Evolutionary conservation across 768 basidiomycete genomes (phyloP), one percentile per base, ranked within the genome.

Genomic region (Lentinula aciculospora): DNA sequence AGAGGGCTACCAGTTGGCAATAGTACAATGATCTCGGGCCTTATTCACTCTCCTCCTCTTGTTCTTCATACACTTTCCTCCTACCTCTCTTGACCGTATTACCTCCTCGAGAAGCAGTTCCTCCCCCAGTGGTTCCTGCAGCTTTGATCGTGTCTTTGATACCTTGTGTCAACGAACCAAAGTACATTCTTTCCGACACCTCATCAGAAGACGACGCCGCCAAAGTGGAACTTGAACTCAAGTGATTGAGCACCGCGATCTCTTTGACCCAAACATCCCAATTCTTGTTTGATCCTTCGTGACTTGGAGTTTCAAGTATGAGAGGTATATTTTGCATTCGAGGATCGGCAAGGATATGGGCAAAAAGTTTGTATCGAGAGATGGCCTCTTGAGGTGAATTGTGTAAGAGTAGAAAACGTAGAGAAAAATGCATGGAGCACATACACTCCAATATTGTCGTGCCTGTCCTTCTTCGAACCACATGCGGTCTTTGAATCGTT

Each of bases 381-480:
- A 48, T 84, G 72, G 1, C 92, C 92, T 7, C 89, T 92, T n/a
- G n/a, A n/a, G n/a, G n/a, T n/a, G n/a, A n/a, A n/a, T n/a, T n/a
- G n/a, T n/a, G n/a, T n/a, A n/a, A n/a, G n/a, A n/a, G n/a, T n/a
- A n/a, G n/a, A 19, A 37, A 34, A 15, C 29, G 17, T 25, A 48
- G 39, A 39, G 40, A 34, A 17, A 55, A 36, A 1, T 32, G 47
- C 17, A 36, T 36, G 17, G 21, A 39, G 4, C 3, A 78, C 88
- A 61, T 65, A 90, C 88, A 89, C 67, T 21, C 93, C 93, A 36
- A 94, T 85, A 60, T 92, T 94, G 68, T 92, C 85, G 62, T 94
- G 93, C 37, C 89, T 72, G 64, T 94, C 93, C 62, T 82, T 85
- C 62, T 80, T 85, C 12, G 86, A 85, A 3, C 76, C 80, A 12